phyloP scores from a whole-genome alignment of 805 yeast species.

The Suhomyces prunicola region DNA sequence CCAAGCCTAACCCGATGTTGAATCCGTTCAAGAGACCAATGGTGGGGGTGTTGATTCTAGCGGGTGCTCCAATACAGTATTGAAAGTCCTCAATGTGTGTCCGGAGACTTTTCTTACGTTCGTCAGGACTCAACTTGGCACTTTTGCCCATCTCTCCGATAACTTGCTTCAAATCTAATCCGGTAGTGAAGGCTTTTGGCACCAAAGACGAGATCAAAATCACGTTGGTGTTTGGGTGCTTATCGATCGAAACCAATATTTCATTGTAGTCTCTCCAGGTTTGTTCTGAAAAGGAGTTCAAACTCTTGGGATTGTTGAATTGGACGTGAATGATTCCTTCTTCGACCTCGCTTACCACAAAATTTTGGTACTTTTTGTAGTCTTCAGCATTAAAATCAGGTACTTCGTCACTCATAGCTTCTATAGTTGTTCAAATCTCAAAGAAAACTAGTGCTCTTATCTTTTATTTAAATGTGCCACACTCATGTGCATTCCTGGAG shows the following conservation, averaged over 20 bases:
- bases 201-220: constrained; percentile 54
- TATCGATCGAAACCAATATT: constrained; percentile 45
- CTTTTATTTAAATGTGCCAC: not conserved
- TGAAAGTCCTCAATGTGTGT: constrained; percentile 57
- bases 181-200: constrained; percentile 60
- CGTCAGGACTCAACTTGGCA: constrained; percentile 13
- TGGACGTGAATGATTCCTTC: constrained; percentile 54
- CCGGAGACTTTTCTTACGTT: constrained; percentile 22
- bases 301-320: constrained; percentile 56
- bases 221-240: constrained; percentile 44
- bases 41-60: constrained; percentile 54
- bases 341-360: constrained; percentile 40
- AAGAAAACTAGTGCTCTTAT: not conserved
- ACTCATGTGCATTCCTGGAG: not conserved
- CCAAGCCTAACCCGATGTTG: constrained; percentile 64
- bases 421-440: not conserved
- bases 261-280: constrained; percentile 58
- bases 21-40: constrained; percentile 66
- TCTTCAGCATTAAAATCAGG: constrained; percentile 10
- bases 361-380: constrained; percentile 23
- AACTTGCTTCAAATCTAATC: constrained; percentile 54
- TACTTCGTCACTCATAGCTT: constrained; percentile 1
- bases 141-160: constrained; percentile 5
- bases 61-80: constrained; percentile 47
- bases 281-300: constrained; percentile 55